Conservation (phyloP, 495 filamentous ascomycete species). For the Podospora sp. region DNA sequence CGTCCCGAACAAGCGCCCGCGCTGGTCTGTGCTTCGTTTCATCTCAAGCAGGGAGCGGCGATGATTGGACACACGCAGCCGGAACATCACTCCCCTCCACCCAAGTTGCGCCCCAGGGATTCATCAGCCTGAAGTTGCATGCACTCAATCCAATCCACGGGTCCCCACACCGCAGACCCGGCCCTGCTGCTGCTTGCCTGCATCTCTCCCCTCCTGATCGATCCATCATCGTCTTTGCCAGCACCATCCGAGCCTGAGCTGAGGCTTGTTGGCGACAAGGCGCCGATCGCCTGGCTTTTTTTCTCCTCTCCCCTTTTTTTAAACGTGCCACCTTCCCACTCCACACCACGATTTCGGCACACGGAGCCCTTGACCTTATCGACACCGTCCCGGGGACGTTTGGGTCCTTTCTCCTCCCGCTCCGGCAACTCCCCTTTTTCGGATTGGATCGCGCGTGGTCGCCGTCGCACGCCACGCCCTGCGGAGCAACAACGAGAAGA, state of each 20-base stretch:
- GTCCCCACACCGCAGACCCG: slow-evolving; percentile 13
- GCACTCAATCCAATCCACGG: slow-evolving; percentile 19
- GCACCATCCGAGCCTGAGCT: slow-evolving; percentile 4
- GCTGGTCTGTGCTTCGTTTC: slow-evolving; percentile 37
- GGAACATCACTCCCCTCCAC: slow-evolving; percentile 16
- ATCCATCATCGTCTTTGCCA: slow-evolving; percentile 4
- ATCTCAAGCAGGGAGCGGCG: slow-evolving; percentile 26
- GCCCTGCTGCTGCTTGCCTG: slow-evolving; percentile 3
- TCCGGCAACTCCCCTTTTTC: neutral
- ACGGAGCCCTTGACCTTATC: neutral
- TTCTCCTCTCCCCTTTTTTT: neutral
- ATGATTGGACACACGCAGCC: slow-evolving; percentile 34
- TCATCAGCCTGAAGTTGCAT: slow-evolving; percentile 35
- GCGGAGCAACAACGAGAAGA: slow-evolving; percentile 13
- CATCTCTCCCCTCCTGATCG: slow-evolving; percentile 15
- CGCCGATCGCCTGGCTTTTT: slow-evolving; percentile 1
- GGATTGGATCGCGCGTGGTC: slow-evolving; percentile 12
- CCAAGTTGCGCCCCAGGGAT: slow-evolving; percentile 16
- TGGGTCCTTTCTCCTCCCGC: neutral
- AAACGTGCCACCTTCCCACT: neutral
- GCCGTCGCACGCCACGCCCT: slow-evolving; percentile 15
- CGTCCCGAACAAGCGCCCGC: slow-evolving; percentile 33
- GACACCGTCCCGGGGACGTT: slow-evolving; percentile 2
- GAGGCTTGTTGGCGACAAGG: slow-evolving; percentile 7
- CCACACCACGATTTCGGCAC: neutral